Evolutionary conservation across 2,329 filamentous ascomycete species (phyloP), one percentile per base, ranked within the genome.

Genomic region (Cytospora leucostoma): DNA sequence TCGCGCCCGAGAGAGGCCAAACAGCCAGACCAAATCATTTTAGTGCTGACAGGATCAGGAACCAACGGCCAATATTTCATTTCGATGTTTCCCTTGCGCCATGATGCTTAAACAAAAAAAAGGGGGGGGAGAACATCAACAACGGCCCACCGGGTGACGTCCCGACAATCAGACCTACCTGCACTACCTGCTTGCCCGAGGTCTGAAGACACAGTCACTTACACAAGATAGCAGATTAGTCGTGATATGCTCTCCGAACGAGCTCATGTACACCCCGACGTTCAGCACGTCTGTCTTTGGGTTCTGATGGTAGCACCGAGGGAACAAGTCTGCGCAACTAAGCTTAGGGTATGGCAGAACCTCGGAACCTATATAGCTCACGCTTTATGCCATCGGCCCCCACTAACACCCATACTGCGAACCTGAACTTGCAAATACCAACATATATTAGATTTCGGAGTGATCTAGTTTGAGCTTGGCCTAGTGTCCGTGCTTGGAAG

Each of bases 41-140:
- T 65, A 63, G 63, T 54, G 63, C 63, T 62, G 56, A 59, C 55
- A 63, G 37, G 27, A 12, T 53, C 51, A 56, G 6, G 51, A 63
- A 54, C 60, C 59, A 63, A 59, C 59, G 19, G n/a, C 53, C 63
- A 62, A 65, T 63, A 64, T 65, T 58, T 59, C 52, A 64, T 65
- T 58, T 59, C 52, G 19, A 38, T 50, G 10, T 50, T 40, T 40
- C 44, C 59, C 38, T 38, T 59, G 59, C 63, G 53, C 49, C 59
- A 17, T 49, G 63, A 59, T 27, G 40, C 56, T 62, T 37, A 52
- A 35, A 55, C n/a, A 59, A 57, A 56, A n/a, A n/a, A n/a, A n/a
- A n/a, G n/a, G n/a, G n/a, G n/a, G n/a, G n/a, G 27, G 58, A 19
- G 50, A 50, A 32, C 51, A 49, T 21, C 7, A 7, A 47, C 19